Evolutionary conservation across 192 early-diverging fungal species (phyloP), one percentile per base, ranked within the genome.

Genomic region (Coemansia sp.): DNA sequence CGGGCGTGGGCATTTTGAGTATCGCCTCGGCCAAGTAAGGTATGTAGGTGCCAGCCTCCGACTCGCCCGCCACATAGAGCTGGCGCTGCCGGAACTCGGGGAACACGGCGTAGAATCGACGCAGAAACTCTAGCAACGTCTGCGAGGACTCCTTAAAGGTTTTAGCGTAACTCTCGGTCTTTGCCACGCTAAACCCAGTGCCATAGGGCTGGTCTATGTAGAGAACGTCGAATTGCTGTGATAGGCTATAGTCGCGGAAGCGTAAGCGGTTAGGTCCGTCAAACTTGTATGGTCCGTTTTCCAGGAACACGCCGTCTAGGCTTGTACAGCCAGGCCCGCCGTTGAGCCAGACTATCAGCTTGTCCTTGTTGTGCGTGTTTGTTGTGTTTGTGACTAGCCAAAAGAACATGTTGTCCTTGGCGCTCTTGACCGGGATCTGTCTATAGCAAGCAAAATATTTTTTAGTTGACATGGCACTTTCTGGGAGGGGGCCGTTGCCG

Each of bases 51-150:
- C 91, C 91, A 11, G 91, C 91, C 78, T 83, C 89, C 31, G 88
- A 90, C 73, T 92, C 91, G 5, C 91, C 91, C 0, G 87, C 72
- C n/a, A 92, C 42, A 64, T 87, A 92, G n/a, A 90, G 51, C 66
- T 91, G 66, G 37, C 69, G 62, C 18, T 55, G 28, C 8, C 67
- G 60, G 36, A 74, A 78, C 18, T 88, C 83, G 0, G 84, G 82
- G 76, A 89, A 92, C 56, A 84, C 65, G 5, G 42, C 4, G 62
- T 86, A 89, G 59, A 88, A 91, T 28, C 73, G 76, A 1, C 75
- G 63, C 37, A 91, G 31, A 64, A 91, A 92, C 10, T 40, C 59
- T 16, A 86, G 21, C 51, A 92, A 84, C 11, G 73, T 40, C 3
- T 53, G 51, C 1, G 83, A 74, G 8, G 81, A 72, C 50, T 85